These are phyloP conservation scores for Aspergillus clavatus DNA, from an alignment of 2,329 filamentous ascomycete genomes.

Conservation along the genomic window DNA sequence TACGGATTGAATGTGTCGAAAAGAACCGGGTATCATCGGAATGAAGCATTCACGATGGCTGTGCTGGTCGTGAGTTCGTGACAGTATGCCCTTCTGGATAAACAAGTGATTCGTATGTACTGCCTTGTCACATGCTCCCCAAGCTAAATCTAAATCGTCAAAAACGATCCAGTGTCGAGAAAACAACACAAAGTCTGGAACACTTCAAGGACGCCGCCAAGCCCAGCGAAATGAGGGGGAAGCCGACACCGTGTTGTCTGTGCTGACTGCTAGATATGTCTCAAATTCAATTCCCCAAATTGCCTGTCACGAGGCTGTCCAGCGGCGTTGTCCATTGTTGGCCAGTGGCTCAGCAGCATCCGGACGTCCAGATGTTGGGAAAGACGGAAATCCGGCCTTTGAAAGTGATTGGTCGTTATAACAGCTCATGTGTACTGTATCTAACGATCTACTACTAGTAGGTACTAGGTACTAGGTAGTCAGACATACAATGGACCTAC, in stretches of 20 bases:
- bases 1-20: no score
- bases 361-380: not conserved
- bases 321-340: not conserved
- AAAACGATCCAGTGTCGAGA: conserved; percentile 4
- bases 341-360: not conserved
- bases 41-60: not conserved
- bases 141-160: conserved; percentile 12
- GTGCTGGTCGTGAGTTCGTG: conserved; percentile 3
- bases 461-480: no score
- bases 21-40: not conserved
- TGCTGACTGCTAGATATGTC: conserved; percentile 16
- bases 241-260: conserved; percentile 11
- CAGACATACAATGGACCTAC: not conserved
- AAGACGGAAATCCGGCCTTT: not conserved
- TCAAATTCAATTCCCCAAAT: conserved; percentile 9
- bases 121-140: conserved; percentile 3
- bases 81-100: conserved; percentile 9
- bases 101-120: conserved; percentile 10
- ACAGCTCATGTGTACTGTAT: not conserved
- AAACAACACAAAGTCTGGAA: conserved; percentile 9
- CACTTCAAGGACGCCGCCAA: conserved; percentile 5
- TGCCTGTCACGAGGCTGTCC: conserved; percentile 8
- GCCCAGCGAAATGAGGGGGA: conserved; percentile 13
- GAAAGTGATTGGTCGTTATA: not conserved
- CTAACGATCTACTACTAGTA: no score